Conservation (phyloP, 768 basidiomycete genomes). For the Collybia sordida region DNA sequence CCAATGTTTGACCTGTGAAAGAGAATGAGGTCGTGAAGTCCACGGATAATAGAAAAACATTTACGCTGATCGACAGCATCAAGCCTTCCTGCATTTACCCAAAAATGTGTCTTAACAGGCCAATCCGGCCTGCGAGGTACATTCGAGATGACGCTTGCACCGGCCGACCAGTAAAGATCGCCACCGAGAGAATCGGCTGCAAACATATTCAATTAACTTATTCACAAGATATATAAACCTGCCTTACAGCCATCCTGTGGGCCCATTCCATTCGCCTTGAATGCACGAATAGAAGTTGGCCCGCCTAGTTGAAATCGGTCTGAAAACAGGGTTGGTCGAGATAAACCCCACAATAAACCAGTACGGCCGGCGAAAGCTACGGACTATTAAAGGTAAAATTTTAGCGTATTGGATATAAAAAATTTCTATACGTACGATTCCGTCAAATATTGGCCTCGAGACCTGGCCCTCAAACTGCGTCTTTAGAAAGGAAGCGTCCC, state of each 20-base stretch:
- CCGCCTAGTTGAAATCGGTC: slow-evolving; percentile 96
- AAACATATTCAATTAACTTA: background rate
- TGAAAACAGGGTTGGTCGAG: slow-evolving; percentile 54
- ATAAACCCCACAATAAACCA: slow-evolving; percentile 69
- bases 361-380: slow-evolving; percentile 71
- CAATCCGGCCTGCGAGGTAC: slow-evolving; percentile 74
- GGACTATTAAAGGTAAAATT: slow-evolving; percentile 43
- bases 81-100: slow-evolving; percentile 77
- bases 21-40: slow-evolving; percentile 1
- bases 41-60: slow-evolving; percentile 17
- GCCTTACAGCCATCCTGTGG: slow-evolving; percentile 68
- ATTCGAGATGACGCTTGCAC: slow-evolving; percentile 72
- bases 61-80: slow-evolving; percentile 58
- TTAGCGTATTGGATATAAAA: background rate
- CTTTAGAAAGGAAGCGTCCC: slow-evolving; percentile 78
- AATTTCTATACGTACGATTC: slow-evolving; percentile 47
- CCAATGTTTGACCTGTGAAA: slow-evolving; percentile 32
- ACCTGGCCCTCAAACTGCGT: slow-evolving; percentile 64
- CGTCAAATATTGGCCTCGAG: slow-evolving; percentile 55
- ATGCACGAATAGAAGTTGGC: slow-evolving; percentile 79
- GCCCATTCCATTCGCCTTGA: slow-evolving; percentile 75
- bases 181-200: slow-evolving; percentile 85
- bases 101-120: slow-evolving; percentile 81
- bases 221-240: background rate
- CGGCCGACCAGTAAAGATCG: slow-evolving; percentile 77